Base-by-base conservation (phyloP, 2,329 filamentous ascomycete species). In the Albifimbria verrucaria region DNA sequence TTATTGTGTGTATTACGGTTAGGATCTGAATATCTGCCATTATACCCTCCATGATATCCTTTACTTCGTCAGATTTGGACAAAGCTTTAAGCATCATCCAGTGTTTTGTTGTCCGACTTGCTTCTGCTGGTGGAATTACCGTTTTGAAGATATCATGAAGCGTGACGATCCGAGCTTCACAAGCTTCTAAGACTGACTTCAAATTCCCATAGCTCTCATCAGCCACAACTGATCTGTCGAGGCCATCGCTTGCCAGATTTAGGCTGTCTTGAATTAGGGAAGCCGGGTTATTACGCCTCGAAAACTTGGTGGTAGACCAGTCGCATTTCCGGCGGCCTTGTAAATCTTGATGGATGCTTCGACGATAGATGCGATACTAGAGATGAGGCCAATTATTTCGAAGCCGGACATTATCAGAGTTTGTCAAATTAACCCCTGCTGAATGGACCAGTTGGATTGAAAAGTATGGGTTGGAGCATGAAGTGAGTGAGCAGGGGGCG, bases 21-120 rank as follows among this genome's bases (percentile, higher is more conserved):
- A 68, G 50, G 12, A 68, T 55, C 36, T 65, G 57, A 10, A 67
- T 15, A 36, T 67, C 60, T 9, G 55, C 47, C 39, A 66, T 52
- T n/a, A 67, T 65, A 20, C 59, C 62, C 39, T 57, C 51, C 58
- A 65, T 64, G 48, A 67, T 55, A 3, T 21, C 55, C 49, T 67
- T 62, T 4, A 64, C 62, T 12, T 52, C 20, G 32, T 53, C 54
- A 39, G 57, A 64, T 51, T 64, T 66, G 11, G 58, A 55, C 5
- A 61, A 49, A 1, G 57, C 55, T 32, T 51, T 57, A 17, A 60
- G 22, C 4, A 64, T 63, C 20, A 46, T 55, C n/a, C 41, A 12
- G 28, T 65, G 65, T 36, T 56, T 52, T 18, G 60, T 44, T 39
- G 52, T 7, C n/a, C 53, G 41, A 1, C 58, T 57, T 15, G 58